Evolutionary conservation across 495 filamentous ascomycete species (phyloP).

Genomic region (Pseudevernia furfuracea): DNA sequence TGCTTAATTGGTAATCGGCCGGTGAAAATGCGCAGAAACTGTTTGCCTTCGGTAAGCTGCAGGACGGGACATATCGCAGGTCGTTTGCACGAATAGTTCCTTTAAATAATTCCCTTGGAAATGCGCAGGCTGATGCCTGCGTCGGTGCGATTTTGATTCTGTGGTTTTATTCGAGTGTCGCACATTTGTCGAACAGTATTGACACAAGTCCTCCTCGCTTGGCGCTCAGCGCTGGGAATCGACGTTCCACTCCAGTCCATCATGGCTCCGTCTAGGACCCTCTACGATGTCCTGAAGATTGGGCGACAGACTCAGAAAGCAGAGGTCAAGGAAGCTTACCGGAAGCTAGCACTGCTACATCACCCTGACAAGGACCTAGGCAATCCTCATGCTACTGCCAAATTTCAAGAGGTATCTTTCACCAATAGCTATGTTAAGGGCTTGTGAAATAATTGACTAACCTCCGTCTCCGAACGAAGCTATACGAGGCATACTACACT

Average conservation of each 20-base stretch:
- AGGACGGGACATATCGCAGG: background rate
- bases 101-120: no score
- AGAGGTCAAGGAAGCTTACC: conserved; percentile 41
- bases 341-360: conserved; percentile 44
- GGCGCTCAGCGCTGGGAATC: no score
- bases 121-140: background rate
- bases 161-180: no score
- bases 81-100: background rate
- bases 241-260: background rate
- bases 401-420: conserved; percentile 37
- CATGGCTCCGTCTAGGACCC: conserved; percentile 7
- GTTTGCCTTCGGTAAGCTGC: background rate
- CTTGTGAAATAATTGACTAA: background rate
- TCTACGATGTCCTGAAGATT: conserved; percentile 37
- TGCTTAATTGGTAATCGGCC: background rate
- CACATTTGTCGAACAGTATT: no score
- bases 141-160: background rate
- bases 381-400: conserved; percentile 33
- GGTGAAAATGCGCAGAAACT: background rate
- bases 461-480: conserved; percentile 23
- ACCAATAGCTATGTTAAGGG: background rate
- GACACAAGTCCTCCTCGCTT: background rate
- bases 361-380: conserved; percentile 56
- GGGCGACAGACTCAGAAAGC: conserved; percentile 29
- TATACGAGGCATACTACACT: conserved; percentile 35